A percentile compares a stretch with the other conserved stretches of the same genome.
phyloP scores from a whole-genome alignment of 1,284 basidiomycete species.

The Uromyces viciae-fabae region DNA sequence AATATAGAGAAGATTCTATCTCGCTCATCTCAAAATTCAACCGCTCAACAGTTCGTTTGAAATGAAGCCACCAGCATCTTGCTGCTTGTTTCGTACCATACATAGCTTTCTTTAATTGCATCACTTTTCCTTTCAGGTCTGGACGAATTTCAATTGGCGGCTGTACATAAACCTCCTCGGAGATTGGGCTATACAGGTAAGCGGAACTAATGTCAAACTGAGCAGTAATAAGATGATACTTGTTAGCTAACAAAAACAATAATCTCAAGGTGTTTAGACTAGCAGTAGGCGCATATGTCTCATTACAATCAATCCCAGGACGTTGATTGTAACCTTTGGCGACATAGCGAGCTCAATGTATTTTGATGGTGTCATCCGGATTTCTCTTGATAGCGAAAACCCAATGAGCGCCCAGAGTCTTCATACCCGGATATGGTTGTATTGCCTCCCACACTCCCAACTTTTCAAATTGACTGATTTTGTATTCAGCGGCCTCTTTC shows the following conservation, averaged over 20 bases:
- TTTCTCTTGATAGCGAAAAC: too few relatives aligned
- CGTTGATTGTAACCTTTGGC: background rate
- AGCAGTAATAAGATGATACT: background rate
- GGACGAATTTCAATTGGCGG: background rate
- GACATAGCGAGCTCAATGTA: background rate
- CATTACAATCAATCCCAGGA: background rate
- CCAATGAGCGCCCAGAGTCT: too few relatives aligned
- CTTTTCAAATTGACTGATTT: too few relatives aligned
- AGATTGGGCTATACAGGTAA: background rate
- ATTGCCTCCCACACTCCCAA: too few relatives aligned
- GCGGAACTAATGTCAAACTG: background rate
- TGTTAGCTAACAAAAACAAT: background rate
- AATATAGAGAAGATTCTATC: background rate
- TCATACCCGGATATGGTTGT: too few relatives aligned
- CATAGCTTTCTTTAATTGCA: background rate
- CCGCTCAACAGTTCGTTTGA: background rate
- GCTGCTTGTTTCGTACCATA: constrained; percentile 10
- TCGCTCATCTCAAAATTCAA: background rate
- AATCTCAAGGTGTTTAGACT: background rate
- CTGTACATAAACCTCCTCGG: background rate
- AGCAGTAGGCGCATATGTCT: background rate
- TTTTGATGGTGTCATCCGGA: too few relatives aligned
- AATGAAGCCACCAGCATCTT: constrained; percentile 8
- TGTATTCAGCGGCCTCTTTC: too few relatives aligned
- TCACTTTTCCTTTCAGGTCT: background rate